These are phyloP conservation scores for Artemisia tridentata DNA, from an alignment of 129 eudicot genomes.

Conservation along the genomic window DNA sequence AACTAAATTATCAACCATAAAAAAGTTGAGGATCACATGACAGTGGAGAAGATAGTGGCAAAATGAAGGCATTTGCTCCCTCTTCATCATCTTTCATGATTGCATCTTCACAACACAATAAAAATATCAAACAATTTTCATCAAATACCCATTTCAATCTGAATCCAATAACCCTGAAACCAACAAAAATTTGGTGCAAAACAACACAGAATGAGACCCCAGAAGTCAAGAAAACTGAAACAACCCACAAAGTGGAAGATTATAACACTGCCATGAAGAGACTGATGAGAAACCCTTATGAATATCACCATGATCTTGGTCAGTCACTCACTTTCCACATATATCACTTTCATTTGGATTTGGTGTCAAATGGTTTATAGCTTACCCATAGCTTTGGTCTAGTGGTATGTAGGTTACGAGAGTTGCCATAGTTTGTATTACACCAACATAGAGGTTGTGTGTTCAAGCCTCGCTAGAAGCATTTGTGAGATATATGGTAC, in stretches of 20 bases:
- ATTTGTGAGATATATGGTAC: too few species aligned
- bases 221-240: constrained; percentile 17
- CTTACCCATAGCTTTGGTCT: too few species aligned
- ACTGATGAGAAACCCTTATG: constrained; percentile 94
- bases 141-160: constrained; percentile 23
- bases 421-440: too few species aligned
- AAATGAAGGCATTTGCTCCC: constrained; percentile 33
- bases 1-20: neutral
- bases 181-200: constrained; percentile 37
- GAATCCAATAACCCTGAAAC: constrained; percentile 26
- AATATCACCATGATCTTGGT: constrained; percentile 98
- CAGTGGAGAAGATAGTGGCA: constrained; percentile 8
- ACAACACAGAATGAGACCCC: constrained; percentile 41
- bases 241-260: constrained; percentile 61
- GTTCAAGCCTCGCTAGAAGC: too few species aligned
- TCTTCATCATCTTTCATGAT: constrained; percentile 25
- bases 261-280: constrained; percentile 87
- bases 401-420: too few species aligned
- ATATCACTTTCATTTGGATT: neutral
- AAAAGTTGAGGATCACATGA: constrained; percentile 18
- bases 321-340: constrained; percentile 15
- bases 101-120: constrained; percentile 24
- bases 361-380: too few species aligned
- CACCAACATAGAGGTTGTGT: too few species aligned
- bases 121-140: constrained; percentile 2